phyloP scores from a whole-genome alignment of 768 basidiomycete species.

The Mycena latifolia region DNA sequence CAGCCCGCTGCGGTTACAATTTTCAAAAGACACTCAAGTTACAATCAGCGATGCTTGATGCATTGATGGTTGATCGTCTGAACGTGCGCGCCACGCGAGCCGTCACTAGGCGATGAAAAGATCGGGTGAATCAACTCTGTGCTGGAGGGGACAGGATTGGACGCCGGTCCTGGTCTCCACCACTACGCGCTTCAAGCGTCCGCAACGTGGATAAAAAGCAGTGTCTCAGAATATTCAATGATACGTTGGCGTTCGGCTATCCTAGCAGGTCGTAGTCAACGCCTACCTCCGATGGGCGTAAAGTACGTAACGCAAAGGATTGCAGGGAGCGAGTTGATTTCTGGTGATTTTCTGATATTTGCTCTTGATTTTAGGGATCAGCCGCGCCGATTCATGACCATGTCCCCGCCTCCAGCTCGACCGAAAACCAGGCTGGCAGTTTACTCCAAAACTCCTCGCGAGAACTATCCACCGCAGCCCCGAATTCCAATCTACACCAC shows the following conservation, averaged over 20 bases:
- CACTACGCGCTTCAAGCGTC: slow-evolving; percentile 10
- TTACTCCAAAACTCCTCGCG: slow-evolving; percentile 75
- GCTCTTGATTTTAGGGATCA: too few species aligned
- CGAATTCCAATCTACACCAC: slow-evolving; percentile 72
- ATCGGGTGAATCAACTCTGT: too few species aligned
- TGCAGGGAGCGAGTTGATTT: too few species aligned
- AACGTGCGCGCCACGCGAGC: slow-evolving; percentile 24
- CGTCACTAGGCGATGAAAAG: not conserved
- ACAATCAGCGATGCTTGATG: slow-evolving; percentile 7
- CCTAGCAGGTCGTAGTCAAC: too few species aligned
- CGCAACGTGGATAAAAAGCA: slow-evolving; percentile 6
- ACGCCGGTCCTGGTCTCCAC: slow-evolving; percentile 17
- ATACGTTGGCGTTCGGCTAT: slow-evolving; percentile 8
- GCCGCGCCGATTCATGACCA: too few species aligned
- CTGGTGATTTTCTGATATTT: too few species aligned
- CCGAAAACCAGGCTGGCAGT: slow-evolving; percentile 75
- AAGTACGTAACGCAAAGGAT: too few species aligned
- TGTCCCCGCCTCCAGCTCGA: slow-evolving; percentile 48
- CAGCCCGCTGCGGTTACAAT: slow-evolving; percentile 4
- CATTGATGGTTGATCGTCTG: not conserved
- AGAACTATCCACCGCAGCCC: slow-evolving; percentile 67
- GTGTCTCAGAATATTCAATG: slow-evolving; percentile 8
- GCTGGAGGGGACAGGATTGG: too few species aligned
- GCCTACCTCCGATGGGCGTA: too few species aligned
- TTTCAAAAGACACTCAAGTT: slow-evolving; percentile 5